phyloP scores from a whole-genome alignment of 2,329 filamentous ascomycete genomes.

The Boeremia exigua region DNA sequence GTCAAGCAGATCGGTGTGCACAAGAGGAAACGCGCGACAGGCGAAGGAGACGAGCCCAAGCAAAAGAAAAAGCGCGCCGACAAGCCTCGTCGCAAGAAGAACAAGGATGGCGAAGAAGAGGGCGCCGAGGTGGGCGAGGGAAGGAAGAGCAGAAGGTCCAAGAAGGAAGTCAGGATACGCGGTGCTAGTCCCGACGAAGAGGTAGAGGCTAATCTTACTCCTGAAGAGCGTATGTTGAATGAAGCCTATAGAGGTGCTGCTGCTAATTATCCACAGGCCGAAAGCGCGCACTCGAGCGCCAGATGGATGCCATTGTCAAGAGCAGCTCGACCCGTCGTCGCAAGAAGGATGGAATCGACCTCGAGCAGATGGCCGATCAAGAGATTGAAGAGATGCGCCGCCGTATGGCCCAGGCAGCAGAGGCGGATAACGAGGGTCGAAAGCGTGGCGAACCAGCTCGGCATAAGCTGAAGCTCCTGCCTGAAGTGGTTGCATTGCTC shows the following conservation, averaged over 20 bases:
- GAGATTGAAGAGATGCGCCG: conserved; percentile 87
- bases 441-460: conserved; percentile 80
- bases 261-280: conserved; percentile 58
- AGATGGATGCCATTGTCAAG: conserved; percentile 88
- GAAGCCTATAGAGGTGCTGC: background rate
- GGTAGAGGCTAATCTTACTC: conserved; percentile 78
- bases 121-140: conserved; percentile 59
- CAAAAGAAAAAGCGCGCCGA: conserved; percentile 73
- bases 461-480: conserved; percentile 92
- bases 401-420: conserved; percentile 88
- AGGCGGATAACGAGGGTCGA: conserved; percentile 83
- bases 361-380: conserved; percentile 88
- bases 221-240: conserved; percentile 73
- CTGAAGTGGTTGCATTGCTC: conserved; percentile 84
- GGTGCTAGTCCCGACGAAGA: conserved; percentile 61
- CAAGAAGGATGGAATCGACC: conserved; percentile 89
- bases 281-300: conserved; percentile 80
- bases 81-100: conserved; percentile 59
- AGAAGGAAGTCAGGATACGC: conserved; percentile 46
- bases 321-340: conserved; percentile 74
- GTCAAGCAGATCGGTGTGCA: conserved; percentile 66
- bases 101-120: conserved; percentile 53
- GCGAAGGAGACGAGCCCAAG: conserved; percentile 63
- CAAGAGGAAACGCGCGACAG: conserved; percentile 68
- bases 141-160: conserved; percentile 59